Base-by-base conservation (phyloP, 768 basidiomycete species). In the Rhodotorula toruloides region DNA sequence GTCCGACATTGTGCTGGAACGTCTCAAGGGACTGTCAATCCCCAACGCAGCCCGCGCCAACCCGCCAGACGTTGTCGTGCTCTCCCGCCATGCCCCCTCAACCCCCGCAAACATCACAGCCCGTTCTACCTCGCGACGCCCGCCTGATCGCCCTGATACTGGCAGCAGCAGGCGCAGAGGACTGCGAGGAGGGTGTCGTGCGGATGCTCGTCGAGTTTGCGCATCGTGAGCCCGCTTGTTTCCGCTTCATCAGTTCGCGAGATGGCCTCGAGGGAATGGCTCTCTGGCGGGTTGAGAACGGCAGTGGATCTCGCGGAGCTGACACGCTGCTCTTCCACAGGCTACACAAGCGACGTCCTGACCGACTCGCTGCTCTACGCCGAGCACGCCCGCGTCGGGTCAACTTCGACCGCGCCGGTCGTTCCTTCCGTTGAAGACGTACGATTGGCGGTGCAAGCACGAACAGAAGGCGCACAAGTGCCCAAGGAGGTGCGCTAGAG, bases 171-270 rank as follows among this genome's bases (percentile, higher is more conserved):
- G 79, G 79, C 0, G 75, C 79, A n/a, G 74, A 77, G 34, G 79
- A 80, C 57, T 78, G 77, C 14, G 78, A 80, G 48, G 79, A 80
- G 53, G 73, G 79, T 32, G 80, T 80, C n/a, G 75, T 81, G 0
- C 77, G 78, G 37, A 78, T 79, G 72, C 71, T 81, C 34, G 72
- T 79, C 55, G 79, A 81, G 65, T 81, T 81, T 58, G 76, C 80
- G 4, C 78, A 80, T 67, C 78, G 80, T 80, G 27, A 58, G 78
- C 42, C 54, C 19, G 32, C 39, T 29, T 52, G 49, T 42, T 21
- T 27, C 36, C 1, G 39, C 27, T n/a, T 14, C 43, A 40, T 52
- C n/a, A 47, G 36, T 11, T 29, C 31, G 31, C 29, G 43, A n/a
- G 17, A 4, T 29, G 11, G 17, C 25, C 4, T 27, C 17, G 31